A percentile compares a stretch with the other conserved stretches of the same genome.
phyloP scores from a whole-genome alignment of 192 early-diverging fungal species.

The Rhizophagus prolifer region DNA sequence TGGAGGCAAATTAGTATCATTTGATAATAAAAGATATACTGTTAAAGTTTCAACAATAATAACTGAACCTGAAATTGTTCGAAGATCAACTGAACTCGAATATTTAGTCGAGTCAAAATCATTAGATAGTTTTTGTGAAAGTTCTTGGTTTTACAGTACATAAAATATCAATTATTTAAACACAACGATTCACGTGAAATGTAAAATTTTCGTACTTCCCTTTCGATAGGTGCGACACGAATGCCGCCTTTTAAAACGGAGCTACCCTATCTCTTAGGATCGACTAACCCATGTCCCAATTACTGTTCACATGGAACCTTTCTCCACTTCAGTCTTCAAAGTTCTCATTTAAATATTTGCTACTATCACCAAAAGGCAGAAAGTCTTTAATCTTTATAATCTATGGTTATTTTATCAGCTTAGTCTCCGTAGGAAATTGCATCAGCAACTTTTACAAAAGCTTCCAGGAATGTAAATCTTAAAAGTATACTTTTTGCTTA shows the following conservation, averaged over 20 bases:
- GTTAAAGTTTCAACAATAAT: constrained; percentile 69
- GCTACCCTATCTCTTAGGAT: constrained; percentile 73
- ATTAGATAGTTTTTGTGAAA: constrained; percentile 43
- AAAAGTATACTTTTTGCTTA: too few relatives aligned
- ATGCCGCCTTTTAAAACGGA: constrained; percentile 48
- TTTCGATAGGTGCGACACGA: constrained; percentile 59
- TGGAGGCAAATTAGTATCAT: constrained; percentile 84
- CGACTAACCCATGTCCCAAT: constrained; percentile 76
- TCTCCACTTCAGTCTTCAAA: constrained; percentile 86
- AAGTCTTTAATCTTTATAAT: too few relatives aligned
- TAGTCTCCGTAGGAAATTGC: too few relatives aligned
- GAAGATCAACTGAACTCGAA: constrained; percentile 74
- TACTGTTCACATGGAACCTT: constrained; percentile 74
- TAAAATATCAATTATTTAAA: too few relatives aligned
- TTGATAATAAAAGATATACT: constrained; percentile 50
- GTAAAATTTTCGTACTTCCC: too few relatives aligned
- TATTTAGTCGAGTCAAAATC: constrained; percentile 56
- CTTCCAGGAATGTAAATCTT: too few relatives aligned
- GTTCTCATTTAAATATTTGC: constrained; percentile 81
- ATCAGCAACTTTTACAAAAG: too few relatives aligned
- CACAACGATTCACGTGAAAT: too few relatives aligned
- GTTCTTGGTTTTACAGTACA: too few relatives aligned
- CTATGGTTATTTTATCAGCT: too few relatives aligned
- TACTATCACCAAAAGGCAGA: constrained; percentile 83
- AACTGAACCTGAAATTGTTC: constrained; percentile 70